These are phyloP conservation scores for Crithidia acanthocephali DNA, from an alignment of 208 protist species.

Conservation along the genomic window DNA sequence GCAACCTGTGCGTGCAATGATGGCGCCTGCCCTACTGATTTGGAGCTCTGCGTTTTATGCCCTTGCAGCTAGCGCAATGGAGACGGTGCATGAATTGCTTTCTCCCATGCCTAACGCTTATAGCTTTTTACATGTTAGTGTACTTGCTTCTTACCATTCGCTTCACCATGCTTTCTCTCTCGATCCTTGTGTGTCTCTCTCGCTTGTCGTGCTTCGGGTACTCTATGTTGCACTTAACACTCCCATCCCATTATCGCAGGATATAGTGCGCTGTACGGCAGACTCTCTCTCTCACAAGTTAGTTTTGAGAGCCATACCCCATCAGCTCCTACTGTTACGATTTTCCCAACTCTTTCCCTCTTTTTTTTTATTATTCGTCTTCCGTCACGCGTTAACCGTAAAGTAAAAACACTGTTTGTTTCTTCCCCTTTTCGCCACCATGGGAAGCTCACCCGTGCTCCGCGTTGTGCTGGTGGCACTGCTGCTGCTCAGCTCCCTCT, in stretches of 20 bases:
- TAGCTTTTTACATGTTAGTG: neutral
- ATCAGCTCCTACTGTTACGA: neutral
- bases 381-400: too few relatives aligned
- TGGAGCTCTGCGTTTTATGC: too few relatives aligned
- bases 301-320: too few relatives aligned
- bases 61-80: too few relatives aligned
- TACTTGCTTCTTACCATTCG: neutral
- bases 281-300: neutral
- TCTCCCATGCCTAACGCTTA: neutral
- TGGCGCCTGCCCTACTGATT: too few relatives aligned
- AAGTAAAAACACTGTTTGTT: too few relatives aligned
- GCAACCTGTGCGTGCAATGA: too few relatives aligned
- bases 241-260: neutral
- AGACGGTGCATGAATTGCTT: too few relatives aligned
- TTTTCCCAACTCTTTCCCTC: neutral
- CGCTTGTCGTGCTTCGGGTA: too few relatives aligned
- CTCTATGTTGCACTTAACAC: neutral
- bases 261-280: neutral
- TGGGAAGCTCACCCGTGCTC: conserved; percentile 23
- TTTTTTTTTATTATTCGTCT: neutral
- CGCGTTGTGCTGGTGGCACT: conserved; percentile 44
- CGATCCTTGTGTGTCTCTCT: neutral
- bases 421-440: too few relatives aligned
- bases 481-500: conserved; percentile 41
- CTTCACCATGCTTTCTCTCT: neutral